Conservation (phyloP, 257 asterid genomes). For the Prunella vulgaris region DNA sequence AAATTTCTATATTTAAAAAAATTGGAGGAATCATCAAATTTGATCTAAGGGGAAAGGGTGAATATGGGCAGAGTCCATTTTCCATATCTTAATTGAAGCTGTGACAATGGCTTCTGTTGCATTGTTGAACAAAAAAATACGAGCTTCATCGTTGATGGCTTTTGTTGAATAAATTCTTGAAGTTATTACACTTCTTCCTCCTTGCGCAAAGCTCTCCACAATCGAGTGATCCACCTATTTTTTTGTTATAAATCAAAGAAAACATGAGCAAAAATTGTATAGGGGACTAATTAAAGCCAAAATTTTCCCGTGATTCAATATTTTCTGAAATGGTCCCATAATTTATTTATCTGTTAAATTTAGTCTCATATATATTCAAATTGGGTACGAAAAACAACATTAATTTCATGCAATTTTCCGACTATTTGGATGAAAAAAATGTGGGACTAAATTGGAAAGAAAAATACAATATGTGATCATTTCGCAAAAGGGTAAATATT, state of each 20-base stretch:
- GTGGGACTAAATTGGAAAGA: too few species aligned
- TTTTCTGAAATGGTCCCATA: too few species aligned
- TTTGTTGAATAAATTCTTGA: constrained; percentile 76
- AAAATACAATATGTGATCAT: too few species aligned
- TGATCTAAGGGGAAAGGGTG: constrained; percentile 36
- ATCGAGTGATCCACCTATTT: constrained; percentile 81
- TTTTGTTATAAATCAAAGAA: not conserved
- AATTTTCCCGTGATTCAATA: too few species aligned
- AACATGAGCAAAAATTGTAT: not conserved
- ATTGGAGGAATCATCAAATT: not conserved
- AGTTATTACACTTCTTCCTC: constrained; percentile 69
- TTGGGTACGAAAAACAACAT: too few species aligned
- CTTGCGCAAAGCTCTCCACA: constrained; percentile 88
- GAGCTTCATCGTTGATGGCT: constrained; percentile 52
- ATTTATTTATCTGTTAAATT: too few species aligned
- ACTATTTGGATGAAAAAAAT: too few species aligned
- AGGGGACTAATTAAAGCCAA: too few species aligned
- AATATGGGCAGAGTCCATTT: constrained; percentile 60
- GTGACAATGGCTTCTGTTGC: constrained; percentile 55
- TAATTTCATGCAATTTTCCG: too few species aligned
- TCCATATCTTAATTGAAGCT: constrained; percentile 69
- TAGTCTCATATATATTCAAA: too few species aligned
- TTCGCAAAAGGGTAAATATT: too few species aligned
- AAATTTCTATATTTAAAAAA: not conserved
- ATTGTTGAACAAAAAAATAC: constrained; percentile 72